Evolutionary conservation across 768 basidiomycete species (phyloP).

Genomic region (Podaxis sp.): DNA sequence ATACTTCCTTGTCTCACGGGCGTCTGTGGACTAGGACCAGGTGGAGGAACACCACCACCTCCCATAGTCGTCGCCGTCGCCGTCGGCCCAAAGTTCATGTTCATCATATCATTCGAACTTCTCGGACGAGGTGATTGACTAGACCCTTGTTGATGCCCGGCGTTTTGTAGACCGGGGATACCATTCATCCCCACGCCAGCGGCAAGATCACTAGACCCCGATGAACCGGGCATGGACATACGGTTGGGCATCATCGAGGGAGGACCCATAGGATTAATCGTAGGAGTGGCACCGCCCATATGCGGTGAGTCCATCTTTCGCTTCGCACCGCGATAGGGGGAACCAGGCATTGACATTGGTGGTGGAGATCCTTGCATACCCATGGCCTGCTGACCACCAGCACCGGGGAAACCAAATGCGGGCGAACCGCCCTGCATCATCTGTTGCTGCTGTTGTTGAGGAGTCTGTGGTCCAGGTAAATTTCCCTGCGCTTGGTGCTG

Average conservation of each 20-base stretch:
- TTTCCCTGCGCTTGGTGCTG: conserved; percentile 2
- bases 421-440: conserved; percentile 12
- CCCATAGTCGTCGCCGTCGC: not conserved
- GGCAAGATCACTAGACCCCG: not conserved
- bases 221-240: conserved; percentile 8
- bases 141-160: not conserved
- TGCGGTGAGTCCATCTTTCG: conserved; percentile 28
- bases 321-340: conserved; percentile 32
- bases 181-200: conserved; percentile 10
- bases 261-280: conserved; percentile 22
- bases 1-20: conserved; percentile 11
- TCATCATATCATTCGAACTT: conserved; percentile 9
- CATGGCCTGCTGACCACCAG: conserved; percentile 5
- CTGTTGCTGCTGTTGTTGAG: conserved; percentile 18
- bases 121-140: conserved; percentile 7
- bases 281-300: conserved; percentile 4
- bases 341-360: conserved; percentile 18
- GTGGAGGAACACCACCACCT: not conserved
- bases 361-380: conserved; percentile 15
- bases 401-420: conserved; percentile 9
- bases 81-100: not conserved
- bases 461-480: conserved; percentile 5
- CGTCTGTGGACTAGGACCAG: conserved; percentile 7
- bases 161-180: not conserved
- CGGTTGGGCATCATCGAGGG: conserved; percentile 17